Evolutionary conservation across 768 basidiomycete species (phyloP), one percentile per base, ranked within the genome.

Genomic region (Pisolithus orientalis): DNA sequence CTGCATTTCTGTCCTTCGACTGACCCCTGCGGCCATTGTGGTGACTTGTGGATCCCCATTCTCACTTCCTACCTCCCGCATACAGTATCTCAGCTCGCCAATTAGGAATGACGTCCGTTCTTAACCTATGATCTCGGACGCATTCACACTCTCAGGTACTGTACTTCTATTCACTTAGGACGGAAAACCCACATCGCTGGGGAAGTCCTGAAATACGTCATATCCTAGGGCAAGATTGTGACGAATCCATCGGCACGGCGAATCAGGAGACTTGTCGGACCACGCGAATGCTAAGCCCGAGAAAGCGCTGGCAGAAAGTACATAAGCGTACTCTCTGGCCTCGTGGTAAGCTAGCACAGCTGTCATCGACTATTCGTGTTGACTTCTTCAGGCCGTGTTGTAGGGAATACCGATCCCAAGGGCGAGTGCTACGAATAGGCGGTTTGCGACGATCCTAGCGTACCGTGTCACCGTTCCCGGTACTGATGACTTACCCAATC

Each of bases 51-150:
- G 77, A 76, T 21, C 94, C 91, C 53, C 84, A 90, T 67, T 70
- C 77, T 48, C 90, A 89, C 43, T 98, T 98, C 72, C 96, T 96
- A 1, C 87, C 92, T n/a, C 88, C 98, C 52, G 87, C 84, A 10
- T 59, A 76, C 24, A 71, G 84, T 44, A 70, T 76, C 8, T 61
- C 79, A 76, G 59, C 66, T 85, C 17, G 78, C 82, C 43, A 21
- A 21, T 21, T 21, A 21, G 1, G 21, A 21, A 76, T 46, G 73
- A 76, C 37, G 65, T 75, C 55, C 79, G 80, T 27, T 71, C 74
- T 67, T 65, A 72, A 29, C 77, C 79, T 43, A 70, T 83, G 59
- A 79, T 83, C 62, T 74, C 84, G 27, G 87, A 92, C 63, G 81
- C 84, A 13, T 85, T 94, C 72, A 83, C 79, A 28, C 68, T 91